A percentile compares a stretch with the other conserved stretches of the same genome.
Conservation (phyloP, 352 stramenopile species). For the Phytophthora tubulina region DNA sequence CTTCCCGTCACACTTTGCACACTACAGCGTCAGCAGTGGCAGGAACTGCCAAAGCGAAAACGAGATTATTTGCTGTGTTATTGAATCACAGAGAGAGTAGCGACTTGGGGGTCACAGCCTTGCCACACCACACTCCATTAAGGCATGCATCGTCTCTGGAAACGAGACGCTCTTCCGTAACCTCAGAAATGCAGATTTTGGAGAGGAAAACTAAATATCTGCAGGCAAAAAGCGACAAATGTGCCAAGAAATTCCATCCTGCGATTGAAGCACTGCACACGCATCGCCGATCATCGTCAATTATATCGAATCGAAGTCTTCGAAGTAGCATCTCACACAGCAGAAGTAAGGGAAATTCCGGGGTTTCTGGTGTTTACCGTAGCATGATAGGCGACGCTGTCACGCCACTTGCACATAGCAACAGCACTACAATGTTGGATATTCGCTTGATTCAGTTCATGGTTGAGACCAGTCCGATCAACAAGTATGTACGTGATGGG, state of each 20-base stretch:
- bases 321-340: constrained; percentile 28
- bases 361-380: constrained; percentile 17
- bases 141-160: background rate
- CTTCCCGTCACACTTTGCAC: constrained; percentile 16
- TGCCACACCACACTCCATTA: background rate
- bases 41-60: constrained; percentile 25
- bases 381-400: constrained; percentile 28
- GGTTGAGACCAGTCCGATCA: constrained; percentile 62
- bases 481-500: constrained; percentile 53
- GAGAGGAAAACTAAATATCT: constrained; percentile 78
- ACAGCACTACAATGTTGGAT: background rate
- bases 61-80: constrained; percentile 12
- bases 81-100: constrained; percentile 12
- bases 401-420: constrained; percentile 2
- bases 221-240: constrained; percentile 55
- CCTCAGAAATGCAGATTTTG: constrained; percentile 53
- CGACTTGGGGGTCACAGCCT: no score
- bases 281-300: constrained; percentile 23
- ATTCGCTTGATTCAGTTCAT: constrained; percentile 57
- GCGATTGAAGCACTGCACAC: constrained; percentile 22
- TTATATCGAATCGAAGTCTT: constrained; percentile 15
- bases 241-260: constrained; percentile 40
- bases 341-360: constrained; percentile 22
- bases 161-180: constrained; percentile 33
- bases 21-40: constrained; percentile 6